Percentiles rank a stretch among this genome's conserved stretches.
These are phyloP conservation scores for Trichoderma oligosporum DNA, from an alignment of 2,329 filamentous ascomycete species.

Conservation along the genomic window DNA sequence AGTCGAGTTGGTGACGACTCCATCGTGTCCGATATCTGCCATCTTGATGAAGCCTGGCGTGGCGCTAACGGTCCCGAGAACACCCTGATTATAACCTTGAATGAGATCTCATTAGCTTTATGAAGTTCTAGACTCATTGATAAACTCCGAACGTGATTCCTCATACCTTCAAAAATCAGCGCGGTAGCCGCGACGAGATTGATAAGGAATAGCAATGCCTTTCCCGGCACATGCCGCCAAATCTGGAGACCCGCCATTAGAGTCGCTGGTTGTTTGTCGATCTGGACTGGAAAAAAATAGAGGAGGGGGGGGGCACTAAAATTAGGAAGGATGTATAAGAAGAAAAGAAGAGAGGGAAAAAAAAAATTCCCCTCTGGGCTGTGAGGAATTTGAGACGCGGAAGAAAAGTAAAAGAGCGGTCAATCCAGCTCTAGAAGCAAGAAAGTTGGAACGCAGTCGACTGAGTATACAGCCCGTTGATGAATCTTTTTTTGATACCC, in stretches of 20 bases:
- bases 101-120: neutral
- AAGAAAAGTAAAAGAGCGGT: neutral
- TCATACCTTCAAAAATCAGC: constrained; percentile 25
- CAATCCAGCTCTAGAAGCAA: neutral
- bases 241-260: constrained; percentile 21
- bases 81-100: constrained; percentile 51
- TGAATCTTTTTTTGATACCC: neutral
- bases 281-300: neutral
- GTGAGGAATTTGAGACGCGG: neutral
- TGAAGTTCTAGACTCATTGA: neutral
- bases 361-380: neutral
- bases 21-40: constrained; percentile 46
- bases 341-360: neutral
- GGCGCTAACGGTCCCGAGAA: constrained; percentile 50
- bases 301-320: neutral
- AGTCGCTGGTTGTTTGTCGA: neutral
- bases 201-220: constrained; percentile 23
- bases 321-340: neutral
- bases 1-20: constrained; percentile 44
- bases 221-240: constrained; percentile 26
- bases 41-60: constrained; percentile 39
- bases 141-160: neutral
- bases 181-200: constrained; percentile 25
- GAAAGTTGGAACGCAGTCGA: neutral
- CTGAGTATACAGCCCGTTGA: neutral